Conservation (phyloP, 306 rosid genomes). For the Sicyos baderoa region DNA sequence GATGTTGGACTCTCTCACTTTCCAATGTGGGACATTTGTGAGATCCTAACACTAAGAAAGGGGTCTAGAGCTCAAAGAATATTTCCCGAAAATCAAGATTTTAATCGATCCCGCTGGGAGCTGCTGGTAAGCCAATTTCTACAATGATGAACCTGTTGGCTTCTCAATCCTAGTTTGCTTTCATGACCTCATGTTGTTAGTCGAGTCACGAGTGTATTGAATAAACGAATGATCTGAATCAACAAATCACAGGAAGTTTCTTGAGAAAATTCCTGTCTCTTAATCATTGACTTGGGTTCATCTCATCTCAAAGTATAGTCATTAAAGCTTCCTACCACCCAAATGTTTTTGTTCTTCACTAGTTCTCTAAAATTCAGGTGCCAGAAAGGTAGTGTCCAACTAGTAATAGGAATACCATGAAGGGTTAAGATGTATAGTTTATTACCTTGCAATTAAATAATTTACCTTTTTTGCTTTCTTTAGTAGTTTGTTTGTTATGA, state of each 20-base stretch:
- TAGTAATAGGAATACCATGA: not conserved
- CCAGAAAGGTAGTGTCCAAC: not conserved
- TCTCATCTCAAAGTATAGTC: not conserved
- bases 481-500: not conserved
- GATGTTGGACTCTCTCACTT: no score
- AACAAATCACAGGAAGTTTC: not conserved
- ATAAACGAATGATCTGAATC: not conserved
- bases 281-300: not conserved
- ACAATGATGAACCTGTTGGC: not conserved
- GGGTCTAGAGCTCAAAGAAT: no score
- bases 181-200: not conserved
- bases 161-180: not conserved
- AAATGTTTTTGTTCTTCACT: not conserved
- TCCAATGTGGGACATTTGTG: no score
- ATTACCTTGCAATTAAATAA: not conserved
- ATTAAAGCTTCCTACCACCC: not conserved
- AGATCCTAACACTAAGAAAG: no score
- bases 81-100: no score
- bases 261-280: not conserved
- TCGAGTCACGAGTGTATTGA: not conserved
- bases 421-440: slow-evolving; percentile 5
- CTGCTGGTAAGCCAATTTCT: no score
- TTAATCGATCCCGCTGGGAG: no score
- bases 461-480: not conserved
- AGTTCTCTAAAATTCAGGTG: not conserved